A percentile compares a stretch with the other conserved stretches of the same genome.
These are phyloP conservation scores for Exophiala spinifera DNA, from an alignment of 2,329 filamentous ascomycete species.

Conservation along the genomic window DNA sequence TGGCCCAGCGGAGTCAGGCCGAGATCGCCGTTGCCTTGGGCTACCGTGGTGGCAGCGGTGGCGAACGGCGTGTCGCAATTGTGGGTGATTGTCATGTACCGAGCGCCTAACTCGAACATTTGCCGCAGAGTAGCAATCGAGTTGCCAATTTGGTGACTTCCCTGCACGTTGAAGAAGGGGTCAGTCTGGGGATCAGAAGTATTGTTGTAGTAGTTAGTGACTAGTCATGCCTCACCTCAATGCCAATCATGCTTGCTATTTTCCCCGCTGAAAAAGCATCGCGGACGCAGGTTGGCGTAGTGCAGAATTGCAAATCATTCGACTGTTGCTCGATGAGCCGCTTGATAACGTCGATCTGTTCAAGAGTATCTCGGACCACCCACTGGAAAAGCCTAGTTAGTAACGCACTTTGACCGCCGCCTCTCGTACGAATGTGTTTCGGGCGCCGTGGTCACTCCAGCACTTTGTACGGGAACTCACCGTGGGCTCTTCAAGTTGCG, in stretches of 20 bases:
- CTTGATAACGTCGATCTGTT: constrained; percentile 31
- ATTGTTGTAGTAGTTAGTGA: too few relatives aligned
- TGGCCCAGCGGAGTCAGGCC: constrained; percentile 27
- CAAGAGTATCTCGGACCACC: constrained; percentile 29
- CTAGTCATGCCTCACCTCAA: constrained; percentile 11
- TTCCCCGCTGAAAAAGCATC: constrained; percentile 24
- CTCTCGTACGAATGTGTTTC: not conserved
- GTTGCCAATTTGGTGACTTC: constrained; percentile 30
- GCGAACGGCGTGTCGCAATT: constrained; percentile 32
- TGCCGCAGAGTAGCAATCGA: constrained; percentile 27
- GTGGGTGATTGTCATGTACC: constrained; percentile 30
- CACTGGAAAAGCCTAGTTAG: not conserved
- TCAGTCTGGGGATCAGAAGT: too few relatives aligned
- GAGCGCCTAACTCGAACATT: constrained; percentile 27
- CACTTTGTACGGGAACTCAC: not conserved
- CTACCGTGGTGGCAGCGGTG: constrained; percentile 23
- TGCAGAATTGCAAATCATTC: constrained; percentile 27
- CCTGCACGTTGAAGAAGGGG: constrained; percentile 8
- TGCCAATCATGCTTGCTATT: constrained; percentile 27
- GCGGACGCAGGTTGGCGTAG: constrained; percentile 21
- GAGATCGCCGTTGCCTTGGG: constrained; percentile 17
- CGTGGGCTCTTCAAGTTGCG: too few relatives aligned
- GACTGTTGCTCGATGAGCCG: constrained; percentile 28
- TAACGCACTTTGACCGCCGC: not conserved
- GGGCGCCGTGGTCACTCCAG: not conserved